Conservation (phyloP, 1,139 yeast species). For the Yamadazyma kanchanaburiensis region DNA sequence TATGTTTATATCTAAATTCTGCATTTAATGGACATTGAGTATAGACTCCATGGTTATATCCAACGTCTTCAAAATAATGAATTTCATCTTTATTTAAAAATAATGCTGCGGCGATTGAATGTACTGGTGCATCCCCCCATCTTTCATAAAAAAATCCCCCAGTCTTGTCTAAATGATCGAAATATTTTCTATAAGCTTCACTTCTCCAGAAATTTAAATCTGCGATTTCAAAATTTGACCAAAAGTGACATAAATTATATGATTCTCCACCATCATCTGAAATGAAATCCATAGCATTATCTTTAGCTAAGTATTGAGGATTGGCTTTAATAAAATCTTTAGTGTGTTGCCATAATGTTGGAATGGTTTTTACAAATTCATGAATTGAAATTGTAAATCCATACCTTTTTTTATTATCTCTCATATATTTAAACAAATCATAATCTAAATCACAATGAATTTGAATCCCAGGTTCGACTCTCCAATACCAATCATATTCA, state of each 20-base stretch:
- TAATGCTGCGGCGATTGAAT: slow-evolving; percentile 77
- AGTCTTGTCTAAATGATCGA: slow-evolving; percentile 64
- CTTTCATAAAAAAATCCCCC: slow-evolving; percentile 93
- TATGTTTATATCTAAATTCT: slow-evolving; percentile 38
- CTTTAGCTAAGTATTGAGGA: slow-evolving; percentile 43
- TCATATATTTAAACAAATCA: slow-evolving; percentile 64
- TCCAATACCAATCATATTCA: slow-evolving; percentile 65
- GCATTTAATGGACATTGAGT: slow-evolving; percentile 54
- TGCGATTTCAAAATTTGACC: slow-evolving; percentile 92
- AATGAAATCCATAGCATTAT: slow-evolving; percentile 51
- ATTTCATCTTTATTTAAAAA: slow-evolving; percentile 62
- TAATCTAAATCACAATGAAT: slow-evolving; percentile 62
- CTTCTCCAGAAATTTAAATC: slow-evolving; percentile 74
- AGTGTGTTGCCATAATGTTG: slow-evolving; percentile 57
- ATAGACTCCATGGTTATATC: slow-evolving; percentile 72
- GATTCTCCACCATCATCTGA: slow-evolving; percentile 59
- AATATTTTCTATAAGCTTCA: slow-evolving; percentile 63
- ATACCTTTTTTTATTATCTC: slow-evolving; percentile 53
- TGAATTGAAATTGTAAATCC: slow-evolving; percentile 68
- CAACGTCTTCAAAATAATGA: slow-evolving; percentile 79
- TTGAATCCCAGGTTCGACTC: slow-evolving; percentile 67
- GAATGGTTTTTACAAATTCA: slow-evolving; percentile 57
- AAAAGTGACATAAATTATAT: slow-evolving; percentile 83
- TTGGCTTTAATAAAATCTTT: slow-evolving; percentile 43
- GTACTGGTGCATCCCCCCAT: slow-evolving; percentile 97